Percentiles rank a stretch among this genome's conserved stretches.
These are phyloP conservation scores for Aspergillus niger DNA, from an alignment of 2,329 filamentous ascomycete species.

Conservation along the genomic window DNA sequence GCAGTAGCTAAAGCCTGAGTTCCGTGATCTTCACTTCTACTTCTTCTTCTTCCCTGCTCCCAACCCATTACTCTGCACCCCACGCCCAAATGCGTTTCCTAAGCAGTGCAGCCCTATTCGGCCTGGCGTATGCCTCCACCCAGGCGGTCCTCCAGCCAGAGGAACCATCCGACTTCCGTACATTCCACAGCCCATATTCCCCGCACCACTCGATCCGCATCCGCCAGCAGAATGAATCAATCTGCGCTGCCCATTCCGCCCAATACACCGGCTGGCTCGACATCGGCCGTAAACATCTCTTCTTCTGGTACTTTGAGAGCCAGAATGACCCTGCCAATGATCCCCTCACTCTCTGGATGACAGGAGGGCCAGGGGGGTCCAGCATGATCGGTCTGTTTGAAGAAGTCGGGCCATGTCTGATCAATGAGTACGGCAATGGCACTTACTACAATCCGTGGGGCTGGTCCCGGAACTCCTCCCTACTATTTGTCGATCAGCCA, in stretches of 20 bases:
- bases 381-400: conserved; percentile 24
- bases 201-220: conserved; percentile 27
- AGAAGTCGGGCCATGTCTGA: conserved; percentile 21
- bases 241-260: conserved; percentile 28
- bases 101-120: not conserved
- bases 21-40: not conserved
- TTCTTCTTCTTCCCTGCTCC: not conserved
- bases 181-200: conserved; percentile 10
- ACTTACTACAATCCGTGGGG: conserved; percentile 24
- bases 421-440: conserved; percentile 25
- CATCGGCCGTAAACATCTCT: conserved; percentile 21
- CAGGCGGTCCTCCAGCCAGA: not conserved
- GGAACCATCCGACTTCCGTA: not conserved
- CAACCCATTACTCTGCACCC: not conserved
- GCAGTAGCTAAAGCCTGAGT: too few relatives aligned
- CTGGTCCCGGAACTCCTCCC: conserved; percentile 27
- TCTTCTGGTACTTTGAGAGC: conserved; percentile 29
- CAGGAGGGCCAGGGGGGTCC: conserved; percentile 24
- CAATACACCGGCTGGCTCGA: conserved; percentile 35
- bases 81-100: not conserved
- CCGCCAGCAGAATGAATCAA: conserved; percentile 26
- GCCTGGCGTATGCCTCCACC: not conserved
- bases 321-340: conserved; percentile 25
- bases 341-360: conserved; percentile 28
- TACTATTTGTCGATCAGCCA: conserved; percentile 33